phyloP scores from a whole-genome alignment of 768 basidiomycete genomes.

The Psilocybe azurescens region DNA sequence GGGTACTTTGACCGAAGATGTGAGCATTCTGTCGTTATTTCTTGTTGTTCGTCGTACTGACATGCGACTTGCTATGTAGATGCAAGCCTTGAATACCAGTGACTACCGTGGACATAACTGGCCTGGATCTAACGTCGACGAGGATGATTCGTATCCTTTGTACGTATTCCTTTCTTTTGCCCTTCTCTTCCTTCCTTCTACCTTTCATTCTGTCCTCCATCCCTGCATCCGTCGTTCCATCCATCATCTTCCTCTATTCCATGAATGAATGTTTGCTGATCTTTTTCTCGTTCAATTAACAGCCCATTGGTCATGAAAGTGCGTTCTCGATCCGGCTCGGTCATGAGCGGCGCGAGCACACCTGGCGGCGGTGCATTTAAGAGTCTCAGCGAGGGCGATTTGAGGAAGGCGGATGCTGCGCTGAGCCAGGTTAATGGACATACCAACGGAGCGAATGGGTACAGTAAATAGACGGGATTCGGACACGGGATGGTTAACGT shows the following conservation, averaged over 20 bases:
- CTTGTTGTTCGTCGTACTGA: background rate
- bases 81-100: constrained; percentile 87
- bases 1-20: constrained; percentile 88
- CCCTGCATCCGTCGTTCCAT: too few species aligned
- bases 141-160: constrained; percentile 93
- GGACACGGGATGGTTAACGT: too few species aligned
- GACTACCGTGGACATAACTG: constrained; percentile 80
- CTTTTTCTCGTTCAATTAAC: constrained; percentile 12
- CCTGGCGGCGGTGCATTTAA: constrained; percentile 83
- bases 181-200: background rate
- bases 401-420: constrained; percentile 87
- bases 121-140: constrained; percentile 69
- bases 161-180: constrained; percentile 42
- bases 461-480: constrained; percentile 8
- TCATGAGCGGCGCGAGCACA: constrained; percentile 74
- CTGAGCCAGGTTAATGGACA: constrained; percentile 58
- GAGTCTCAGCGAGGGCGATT: constrained; percentile 86
- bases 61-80: constrained; percentile 43
- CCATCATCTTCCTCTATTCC: background rate
- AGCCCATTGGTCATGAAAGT: constrained; percentile 93
- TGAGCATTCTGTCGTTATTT: constrained; percentile 32
- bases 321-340: constrained; percentile 80
- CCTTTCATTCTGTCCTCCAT: constrained; percentile 3
- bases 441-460: constrained; percentile 7
- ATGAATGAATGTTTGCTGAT: background rate